Percentiles rank a stretch among this genome's conserved stretches.
Conservation (phyloP, 2,329 filamentous ascomycete species). For the Aphanoascus verrucosus region DNA sequence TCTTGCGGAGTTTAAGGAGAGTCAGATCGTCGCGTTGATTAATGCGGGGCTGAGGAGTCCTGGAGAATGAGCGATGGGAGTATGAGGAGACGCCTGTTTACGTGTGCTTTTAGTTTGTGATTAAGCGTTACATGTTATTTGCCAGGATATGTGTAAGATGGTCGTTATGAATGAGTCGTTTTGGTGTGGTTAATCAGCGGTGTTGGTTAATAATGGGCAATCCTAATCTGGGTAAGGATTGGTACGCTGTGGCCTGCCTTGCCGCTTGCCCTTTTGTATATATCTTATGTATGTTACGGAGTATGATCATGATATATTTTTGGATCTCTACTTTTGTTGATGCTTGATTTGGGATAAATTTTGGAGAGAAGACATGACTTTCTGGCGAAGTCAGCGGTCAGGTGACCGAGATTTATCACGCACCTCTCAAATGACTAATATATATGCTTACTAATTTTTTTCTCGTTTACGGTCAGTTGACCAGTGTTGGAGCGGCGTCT, state of each 20-base stretch:
- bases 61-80: neutral
- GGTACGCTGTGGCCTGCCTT: neutral
- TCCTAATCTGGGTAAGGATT: neutral
- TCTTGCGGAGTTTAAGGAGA: slow-evolving; percentile 36
- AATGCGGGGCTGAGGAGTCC: slow-evolving; percentile 29
- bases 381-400: too few relatives aligned
- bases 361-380: too few relatives aligned
- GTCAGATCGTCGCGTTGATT: slow-evolving; percentile 38
- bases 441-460: too few relatives aligned
- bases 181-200: neutral
- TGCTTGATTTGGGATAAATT: too few relatives aligned
- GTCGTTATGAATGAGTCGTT: neutral
- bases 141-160: neutral
- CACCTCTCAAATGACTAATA: too few relatives aligned
- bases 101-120: neutral
- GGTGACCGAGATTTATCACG: too few relatives aligned
- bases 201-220: neutral
- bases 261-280: neutral
- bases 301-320: too few relatives aligned
- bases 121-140: neutral
- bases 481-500: too few relatives aligned
- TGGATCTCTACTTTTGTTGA: too few relatives aligned
- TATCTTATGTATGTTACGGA: neutral
- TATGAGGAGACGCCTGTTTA: too few relatives aligned
- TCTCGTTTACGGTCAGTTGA: too few relatives aligned